These are phyloP conservation scores for Pelargonium myrrhifolium DNA, from an alignment of 441 rosid genomes.

Conservation along the genomic window DNA sequence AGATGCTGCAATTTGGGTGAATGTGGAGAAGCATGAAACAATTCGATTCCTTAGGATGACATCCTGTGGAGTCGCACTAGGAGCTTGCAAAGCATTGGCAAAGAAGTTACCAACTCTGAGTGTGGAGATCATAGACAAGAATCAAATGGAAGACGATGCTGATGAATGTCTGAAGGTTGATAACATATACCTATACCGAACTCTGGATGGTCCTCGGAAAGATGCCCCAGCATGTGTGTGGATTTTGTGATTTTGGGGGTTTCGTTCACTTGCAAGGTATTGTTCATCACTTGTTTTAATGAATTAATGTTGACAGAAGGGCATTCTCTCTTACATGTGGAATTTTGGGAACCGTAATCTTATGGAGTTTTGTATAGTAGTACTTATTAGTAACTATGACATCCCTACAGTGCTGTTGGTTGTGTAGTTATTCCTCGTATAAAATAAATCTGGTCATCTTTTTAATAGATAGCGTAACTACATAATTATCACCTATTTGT, in stretches of 20 bases:
- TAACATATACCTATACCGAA: conserved; percentile 76
- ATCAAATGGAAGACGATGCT: conserved; percentile 27
- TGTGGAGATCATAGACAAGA: conserved; percentile 72
- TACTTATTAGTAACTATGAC: neutral
- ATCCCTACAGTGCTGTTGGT: neutral
- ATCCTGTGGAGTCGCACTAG: conserved; percentile 75
- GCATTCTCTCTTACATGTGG: neutral
- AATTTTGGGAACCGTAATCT: no score
- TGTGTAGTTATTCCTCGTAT: neutral
- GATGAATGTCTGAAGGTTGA: conserved; percentile 55
- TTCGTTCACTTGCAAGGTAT: conserved; percentile 10
- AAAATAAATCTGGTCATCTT: neutral
- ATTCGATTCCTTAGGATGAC: conserved; percentile 99
- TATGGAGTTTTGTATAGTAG: neutral
- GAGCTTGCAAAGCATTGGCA: conserved; percentile 70
- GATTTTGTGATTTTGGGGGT: conserved; percentile 38
- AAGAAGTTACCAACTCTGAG: conserved; percentile 61
- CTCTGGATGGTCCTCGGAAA: conserved; percentile 59
- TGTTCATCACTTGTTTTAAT: conserved; percentile 8
- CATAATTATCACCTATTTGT: neutral
- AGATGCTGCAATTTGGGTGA: conserved; percentile 61
- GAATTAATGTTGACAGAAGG: neutral
- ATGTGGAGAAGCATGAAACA: conserved; percentile 84
- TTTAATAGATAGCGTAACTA: neutral
- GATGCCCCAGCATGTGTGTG: conserved; percentile 74